Conservation (phyloP, 768 basidiomycete genomes). For the Kwoniella dejecticola region DNA sequence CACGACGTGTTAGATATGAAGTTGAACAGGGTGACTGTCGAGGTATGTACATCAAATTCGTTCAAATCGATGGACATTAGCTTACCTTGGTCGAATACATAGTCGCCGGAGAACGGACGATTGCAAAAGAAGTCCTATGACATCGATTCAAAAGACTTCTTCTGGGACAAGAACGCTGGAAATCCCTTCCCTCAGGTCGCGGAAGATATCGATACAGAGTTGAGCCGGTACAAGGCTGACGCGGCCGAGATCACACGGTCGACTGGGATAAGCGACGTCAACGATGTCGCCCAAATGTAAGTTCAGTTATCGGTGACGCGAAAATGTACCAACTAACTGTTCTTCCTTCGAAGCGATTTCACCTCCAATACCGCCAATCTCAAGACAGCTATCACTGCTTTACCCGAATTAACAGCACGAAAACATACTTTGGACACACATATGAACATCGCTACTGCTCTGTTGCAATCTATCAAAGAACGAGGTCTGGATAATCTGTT, state of each 20-base stretch:
- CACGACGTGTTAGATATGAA: constrained; percentile 98
- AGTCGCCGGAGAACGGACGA: constrained; percentile 62
- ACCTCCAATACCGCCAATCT: constrained; percentile 90
- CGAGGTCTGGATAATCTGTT: constrained; percentile 96
- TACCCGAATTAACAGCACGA: constrained; percentile 93
- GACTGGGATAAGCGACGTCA: constrained; percentile 93
- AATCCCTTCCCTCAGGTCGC: constrained; percentile 98
- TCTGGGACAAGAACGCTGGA: constrained; percentile 95
- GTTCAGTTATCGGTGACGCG: constrained; percentile 43
- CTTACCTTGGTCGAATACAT: neutral
- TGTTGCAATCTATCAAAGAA: constrained; percentile 92
- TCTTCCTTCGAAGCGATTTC: constrained; percentile 68
- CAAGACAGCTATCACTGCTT: constrained; percentile 93
- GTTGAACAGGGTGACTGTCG: constrained; percentile 87
- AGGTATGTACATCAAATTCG: constrained; percentile 52
- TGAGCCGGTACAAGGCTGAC: constrained; percentile 84
- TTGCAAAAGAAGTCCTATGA: constrained; percentile 79
- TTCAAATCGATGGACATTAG: neutral
- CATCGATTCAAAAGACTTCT: constrained; percentile 96
- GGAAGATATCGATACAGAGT: constrained; percentile 89
- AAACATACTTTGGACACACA: constrained; percentile 97
- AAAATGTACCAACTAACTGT: neutral
- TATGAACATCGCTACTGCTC: constrained; percentile 97
- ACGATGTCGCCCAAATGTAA: constrained; percentile 90
- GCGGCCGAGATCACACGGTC: constrained; percentile 95